Evolutionary conservation across 768 basidiomycete genomes (phyloP), one percentile per base, ranked within the genome.

Genomic region (Collybia nuda): DNA sequence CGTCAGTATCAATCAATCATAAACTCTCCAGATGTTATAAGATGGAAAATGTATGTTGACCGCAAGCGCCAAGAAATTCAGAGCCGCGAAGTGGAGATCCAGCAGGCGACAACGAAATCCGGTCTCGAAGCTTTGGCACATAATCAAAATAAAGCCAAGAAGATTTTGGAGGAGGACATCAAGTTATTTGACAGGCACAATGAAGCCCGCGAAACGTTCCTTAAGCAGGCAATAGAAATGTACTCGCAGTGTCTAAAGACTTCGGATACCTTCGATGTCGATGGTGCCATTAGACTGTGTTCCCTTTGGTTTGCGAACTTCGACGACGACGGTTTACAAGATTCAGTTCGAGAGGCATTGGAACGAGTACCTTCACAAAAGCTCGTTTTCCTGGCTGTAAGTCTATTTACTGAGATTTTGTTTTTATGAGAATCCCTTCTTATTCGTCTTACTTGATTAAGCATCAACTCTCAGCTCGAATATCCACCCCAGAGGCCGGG

Each of bases 271-370:
- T 86, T 82, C 54, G 91, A 98, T 62, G 84, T 86, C 48, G 84
- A 89, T 47, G 84, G 82, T 0, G 75, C 87, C 3, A 88, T 93
- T 47, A 84, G 92, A 9, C 75, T 99, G 23, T 86, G 84, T 56
- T 94, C 95, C 1, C 77, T 98, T 2, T 98, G 96, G 97, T 85
- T 98, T 54, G 82, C 88, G 1, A 91, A 93, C 60, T 89, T 93
- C 55, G 81, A 88, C 37, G 79, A 85, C 54, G 67, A 50, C 63
- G 40, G 68, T 40, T 56, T 76, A 6, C 71, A 69, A 49, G 62
- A 44, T 55, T 68, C 43, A 55, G 86, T 64, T 57, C 71, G 32
- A 38, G 56, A 50, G 1, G 78, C 83, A 1, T 64, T 93, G 7
- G 66, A 67, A 41, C 73, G 77, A 2, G 79, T 95, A 35, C 90